Evolutionary conservation across 2,329 filamentous ascomycete genomes (phyloP), one percentile per base, ranked within the genome.

Genomic region (Alternaria conjuncta): DNA sequence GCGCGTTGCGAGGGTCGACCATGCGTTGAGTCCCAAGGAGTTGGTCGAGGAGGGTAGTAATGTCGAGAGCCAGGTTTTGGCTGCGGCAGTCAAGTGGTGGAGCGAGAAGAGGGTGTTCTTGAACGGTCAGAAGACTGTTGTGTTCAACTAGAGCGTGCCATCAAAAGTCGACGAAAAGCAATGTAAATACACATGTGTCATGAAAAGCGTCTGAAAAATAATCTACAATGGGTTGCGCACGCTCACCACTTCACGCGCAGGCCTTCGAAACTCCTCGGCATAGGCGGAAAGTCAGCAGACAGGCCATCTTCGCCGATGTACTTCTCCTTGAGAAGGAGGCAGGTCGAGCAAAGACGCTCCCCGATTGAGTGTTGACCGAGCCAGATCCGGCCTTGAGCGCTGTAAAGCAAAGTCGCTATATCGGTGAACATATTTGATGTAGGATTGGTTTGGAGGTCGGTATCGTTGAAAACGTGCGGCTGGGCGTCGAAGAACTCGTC

Each of bases 41-140:
- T 80, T 95, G 75, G 90, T 92, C 2, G 89, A 92, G 73, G 91
- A 94, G 78, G 92, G 92, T 12, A 92, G 90, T 71, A 94, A 93
- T 69, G 90, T 95, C 10, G 92, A 96, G 85, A 93, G 90, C 76
- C 91, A 93, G 80, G 92, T 94, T 7, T 81, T 96, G 70, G 92
- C 91, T 4, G 89, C 91, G 4, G 92, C 92, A 1, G 92, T 96
- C 58, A 92, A 94, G 83, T 94, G 92, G 89, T 92, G 92, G 81
- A 90, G 90, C 23, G 92, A 96, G 85, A 86, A 88, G 75, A 86
- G 90, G 60, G 89, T 96, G 28, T 91, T 96, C 75, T 81, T 95
- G 68, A 94, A 94, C 76, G 90, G 90, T 15, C 85, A 86, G 68
- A 94, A 94, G 86, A 95, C 92, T 30, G 90, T 94, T 25, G 92